Percentiles rank a stretch among this genome's conserved stretches.
Conservation (phyloP, 2,329 filamentous ascomycete species). For the Cryphonectria carpinicola region DNA sequence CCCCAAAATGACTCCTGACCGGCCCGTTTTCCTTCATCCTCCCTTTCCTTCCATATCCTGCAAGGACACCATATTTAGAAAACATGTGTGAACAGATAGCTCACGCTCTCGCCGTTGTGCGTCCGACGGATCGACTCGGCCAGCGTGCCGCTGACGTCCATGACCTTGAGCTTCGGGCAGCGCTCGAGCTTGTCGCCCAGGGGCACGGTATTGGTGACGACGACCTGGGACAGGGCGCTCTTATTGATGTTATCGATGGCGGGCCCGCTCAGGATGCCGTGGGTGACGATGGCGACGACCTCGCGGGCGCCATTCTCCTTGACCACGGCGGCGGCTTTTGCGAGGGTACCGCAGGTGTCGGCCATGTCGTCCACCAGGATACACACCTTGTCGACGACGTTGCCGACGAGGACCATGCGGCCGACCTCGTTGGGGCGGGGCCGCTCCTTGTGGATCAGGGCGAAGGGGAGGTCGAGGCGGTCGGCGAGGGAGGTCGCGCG, state of each 20-base stretch:
- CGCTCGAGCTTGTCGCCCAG: slow-evolving; percentile 74
- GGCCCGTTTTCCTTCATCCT: background rate
- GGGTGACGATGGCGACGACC: slow-evolving; percentile 93
- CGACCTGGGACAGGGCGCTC: slow-evolving; percentile 75
- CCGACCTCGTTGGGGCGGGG: slow-evolving; percentile 65
- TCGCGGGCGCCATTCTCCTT: slow-evolving; percentile 84
- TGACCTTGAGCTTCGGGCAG: slow-evolving; percentile 83
- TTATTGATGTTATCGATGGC: slow-evolving; percentile 86
- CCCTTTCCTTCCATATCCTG: background rate
- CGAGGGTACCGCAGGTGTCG: slow-evolving; percentile 73
- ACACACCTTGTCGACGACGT: slow-evolving; percentile 83
- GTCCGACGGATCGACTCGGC: slow-evolving; percentile 73
- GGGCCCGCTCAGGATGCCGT: slow-evolving; percentile 86
- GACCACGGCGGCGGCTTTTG: slow-evolving; percentile 87
- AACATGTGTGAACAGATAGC: slow-evolving; percentile 70
- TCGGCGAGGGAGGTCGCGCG: slow-evolving; percentile 94
- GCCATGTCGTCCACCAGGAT: slow-evolving; percentile 99
- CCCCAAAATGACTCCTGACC: slow-evolving; percentile 12
- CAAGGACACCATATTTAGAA: slow-evolving; percentile 16
- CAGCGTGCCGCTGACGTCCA: slow-evolving; percentile 86
- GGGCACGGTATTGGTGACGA: slow-evolving; percentile 89
- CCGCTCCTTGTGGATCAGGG: slow-evolving; percentile 85
- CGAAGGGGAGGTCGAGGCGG: slow-evolving; percentile 90
- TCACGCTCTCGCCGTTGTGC: slow-evolving; percentile 69
- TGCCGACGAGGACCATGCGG: slow-evolving; percentile 82